Evolutionary conservation across 345 rosid genomes (phyloP), one percentile per base, ranked within the genome.

Genomic region (Citrus trifoliata): DNA sequence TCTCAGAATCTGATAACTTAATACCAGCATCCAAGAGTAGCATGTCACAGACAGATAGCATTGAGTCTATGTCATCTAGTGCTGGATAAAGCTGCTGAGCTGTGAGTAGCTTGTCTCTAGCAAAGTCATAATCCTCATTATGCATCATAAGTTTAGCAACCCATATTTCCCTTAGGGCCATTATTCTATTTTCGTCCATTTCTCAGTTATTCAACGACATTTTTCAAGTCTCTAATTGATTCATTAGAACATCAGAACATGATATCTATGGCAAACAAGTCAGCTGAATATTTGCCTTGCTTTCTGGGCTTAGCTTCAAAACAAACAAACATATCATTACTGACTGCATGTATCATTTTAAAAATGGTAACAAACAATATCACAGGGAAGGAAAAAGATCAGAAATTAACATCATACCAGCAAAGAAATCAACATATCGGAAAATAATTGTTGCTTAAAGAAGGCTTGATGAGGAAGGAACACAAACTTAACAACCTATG

Each of bases 11-110:
- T 8, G 78, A 79, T 65, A 82, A 40, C 80, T 67, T 58, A 27
- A 59, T 28, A 60, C 63, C 64, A 22, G 72, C 76, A 33, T 73
- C 76, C 24, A 30, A 59, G 6, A 62, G 33, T 25, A 68, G 65
- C 51, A 76, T 73, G 33, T 83, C 83, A 56, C 83, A 83, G 37
- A 69, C 75, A 35, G 72, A 19, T 76, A 77, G 27, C 82, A 83
- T 66, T 2, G 79, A 60, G 24, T 53, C 67, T 16, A 80, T 22
- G 53, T 76, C 48, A 27, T 80, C 76, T n/a, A 67, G 4, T 14
- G 48, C 58, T n/a, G 83, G 86, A 56, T 22, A 80, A 61, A 80
- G 76, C 73, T 51, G 21, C 19, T 65, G 60, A 10, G 79, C 76
- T 73, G 7, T 32, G 38, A 67, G 82, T 67, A 82, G 77, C 21